These are phyloP conservation scores for Penicillium italicum DNA, from an alignment of 2,329 filamentous ascomycete genomes.

Conservation along the genomic window DNA sequence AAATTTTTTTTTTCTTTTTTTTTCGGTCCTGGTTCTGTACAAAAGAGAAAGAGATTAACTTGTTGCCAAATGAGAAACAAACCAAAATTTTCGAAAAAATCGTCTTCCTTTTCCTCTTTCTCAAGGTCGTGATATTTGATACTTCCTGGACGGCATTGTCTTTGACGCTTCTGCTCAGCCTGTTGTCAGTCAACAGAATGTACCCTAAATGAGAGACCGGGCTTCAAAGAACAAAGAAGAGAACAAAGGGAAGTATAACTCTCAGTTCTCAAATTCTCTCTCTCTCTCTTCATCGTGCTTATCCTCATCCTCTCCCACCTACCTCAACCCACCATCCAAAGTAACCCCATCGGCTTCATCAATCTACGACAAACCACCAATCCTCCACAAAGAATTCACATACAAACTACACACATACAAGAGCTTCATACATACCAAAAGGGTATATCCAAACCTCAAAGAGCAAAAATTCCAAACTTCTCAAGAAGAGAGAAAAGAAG, in stretches of 20 bases:
- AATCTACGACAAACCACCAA: background rate
- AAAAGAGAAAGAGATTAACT: slow-evolving; percentile 21
- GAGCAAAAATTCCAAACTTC: background rate
- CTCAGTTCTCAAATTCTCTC: background rate
- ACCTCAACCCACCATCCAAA: background rate
- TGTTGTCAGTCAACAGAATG: background rate
- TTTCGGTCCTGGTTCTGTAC: slow-evolving; percentile 20
- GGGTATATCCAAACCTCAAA: background rate
- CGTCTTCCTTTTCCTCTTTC: background rate
- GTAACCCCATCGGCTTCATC: background rate
- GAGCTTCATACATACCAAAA: background rate
- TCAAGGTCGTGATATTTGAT: background rate
- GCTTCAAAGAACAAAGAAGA: background rate
- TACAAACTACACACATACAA: background rate
- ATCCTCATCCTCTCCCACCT: background rate
- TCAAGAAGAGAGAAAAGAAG: background rate
- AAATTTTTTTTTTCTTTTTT: slow-evolving; percentile 18
- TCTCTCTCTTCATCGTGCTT: background rate
- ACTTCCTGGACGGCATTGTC: background rate
- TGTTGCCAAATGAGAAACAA: slow-evolving; percentile 22
- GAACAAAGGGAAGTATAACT: background rate
- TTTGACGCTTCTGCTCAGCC: background rate
- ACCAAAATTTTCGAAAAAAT: slow-evolving; percentile 18
- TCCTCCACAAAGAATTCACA: background rate
- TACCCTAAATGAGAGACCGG: background rate